Evolutionary conservation across 2,329 filamentous ascomycete species (phyloP).

Genomic region (Scedosporium dehoogii): DNA sequence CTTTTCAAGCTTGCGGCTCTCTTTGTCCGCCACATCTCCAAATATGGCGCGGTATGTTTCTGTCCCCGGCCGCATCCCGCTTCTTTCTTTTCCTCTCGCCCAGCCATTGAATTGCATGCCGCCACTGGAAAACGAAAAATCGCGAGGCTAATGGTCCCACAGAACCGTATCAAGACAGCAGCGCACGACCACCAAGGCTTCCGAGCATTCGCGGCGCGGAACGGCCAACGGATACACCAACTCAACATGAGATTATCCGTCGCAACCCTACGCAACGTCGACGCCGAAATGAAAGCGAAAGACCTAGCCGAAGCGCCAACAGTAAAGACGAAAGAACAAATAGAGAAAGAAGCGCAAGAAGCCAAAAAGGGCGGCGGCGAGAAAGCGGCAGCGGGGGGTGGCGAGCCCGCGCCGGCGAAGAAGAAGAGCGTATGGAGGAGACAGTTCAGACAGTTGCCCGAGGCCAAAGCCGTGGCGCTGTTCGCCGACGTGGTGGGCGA

Average conservation of each 20-base stretch:
- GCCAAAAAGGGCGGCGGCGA: conserved; percentile 28
- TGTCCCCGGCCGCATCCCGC: neutral
- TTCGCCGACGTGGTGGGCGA: conserved; percentile 59
- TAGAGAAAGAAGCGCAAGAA: conserved; percentile 37
- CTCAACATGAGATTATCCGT: conserved; percentile 57
- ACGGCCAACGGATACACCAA: conserved; percentile 56
- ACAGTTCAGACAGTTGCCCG: conserved; percentile 53
- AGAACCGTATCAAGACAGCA: conserved; percentile 58
- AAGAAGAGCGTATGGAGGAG: conserved; percentile 53
- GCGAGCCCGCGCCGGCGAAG: conserved; percentile 26
- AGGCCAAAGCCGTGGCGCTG: conserved; percentile 54
- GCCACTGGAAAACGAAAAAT: too few species aligned
- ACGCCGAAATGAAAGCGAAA: conserved; percentile 47
- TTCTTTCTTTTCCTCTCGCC: neutral
- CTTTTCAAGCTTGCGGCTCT: conserved; percentile 58
- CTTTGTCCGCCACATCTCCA: conserved; percentile 56
- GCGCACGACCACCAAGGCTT: conserved; percentile 56
- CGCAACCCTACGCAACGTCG: conserved; percentile 45
- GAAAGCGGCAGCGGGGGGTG: neutral
- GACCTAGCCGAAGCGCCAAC: conserved; percentile 55
- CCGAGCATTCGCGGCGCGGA: conserved; percentile 48
- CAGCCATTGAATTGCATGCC: neutral
- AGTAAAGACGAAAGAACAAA: conserved; percentile 54
- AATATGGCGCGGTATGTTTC: conserved; percentile 54
- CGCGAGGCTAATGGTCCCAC: neutral